Evolutionary conservation across 2,329 filamentous ascomycete species (phyloP), one percentile per base, ranked within the genome.

Genomic region (Zymoseptoria brevis): DNA sequence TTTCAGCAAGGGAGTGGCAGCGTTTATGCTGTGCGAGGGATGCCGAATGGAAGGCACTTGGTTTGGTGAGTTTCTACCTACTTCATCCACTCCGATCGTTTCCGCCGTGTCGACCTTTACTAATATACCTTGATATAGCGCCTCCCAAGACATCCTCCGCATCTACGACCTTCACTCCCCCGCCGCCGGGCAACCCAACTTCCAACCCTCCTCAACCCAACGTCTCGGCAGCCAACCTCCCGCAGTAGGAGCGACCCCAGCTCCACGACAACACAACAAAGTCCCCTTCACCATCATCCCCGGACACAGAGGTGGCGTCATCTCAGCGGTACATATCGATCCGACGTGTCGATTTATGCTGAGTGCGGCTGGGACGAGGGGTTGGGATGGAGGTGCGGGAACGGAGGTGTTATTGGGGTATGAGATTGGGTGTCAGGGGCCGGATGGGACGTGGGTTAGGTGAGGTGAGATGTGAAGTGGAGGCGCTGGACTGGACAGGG

Each of bases 201-300:
- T 45, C 35, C 35, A 45, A 16, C 35, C 35, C 2, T 41, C 35
- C 16, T 45, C 35, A 45, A n/a, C 35, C 13, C 35, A 45, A 6
- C 35, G 35, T 11, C 13, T n/a, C 16, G 35, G 35, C 35, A 45
- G 35, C 16, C 35, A 45, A 45, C 35, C 35, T 16, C 35, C 35
- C 35, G 35, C 35, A 16, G 13, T 8, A 29, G 26, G 26, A 29
- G 26, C 35, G 16, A 52, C 83, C 88, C 55, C 81, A 83, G 30
- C 80, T 82, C 22, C 76, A 80, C 1, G 79, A 48, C 68, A 64
- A 35, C 87, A 90, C 71, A 89, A 89, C 0, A 86, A 87, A 0
- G 90, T 96, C 0, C 94, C 94, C 0, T 99, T 97, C 74, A 81
- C 96, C n/a, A 96, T 99, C 65, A 87, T 99, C 22, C 94, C 94